These are phyloP conservation scores for Fusarium nelsonii DNA, from an alignment of 2,329 filamentous ascomycete genomes.

Conservation along the genomic window DNA sequence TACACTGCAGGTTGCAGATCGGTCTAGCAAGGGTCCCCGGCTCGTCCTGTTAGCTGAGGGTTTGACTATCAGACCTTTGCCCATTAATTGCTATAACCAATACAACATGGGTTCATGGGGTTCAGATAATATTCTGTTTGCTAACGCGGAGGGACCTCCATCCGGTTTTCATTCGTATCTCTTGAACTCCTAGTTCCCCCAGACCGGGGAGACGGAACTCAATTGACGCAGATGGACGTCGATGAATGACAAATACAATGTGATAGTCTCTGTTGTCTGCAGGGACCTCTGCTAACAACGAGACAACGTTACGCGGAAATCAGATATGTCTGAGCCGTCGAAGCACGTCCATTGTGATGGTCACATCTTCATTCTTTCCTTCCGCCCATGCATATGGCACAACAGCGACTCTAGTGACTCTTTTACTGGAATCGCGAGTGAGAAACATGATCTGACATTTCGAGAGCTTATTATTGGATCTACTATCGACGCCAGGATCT, in stretches of 20 bases:
- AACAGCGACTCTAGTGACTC: neutral
- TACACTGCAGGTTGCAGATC: conserved; percentile 7
- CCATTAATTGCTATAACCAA: neutral
- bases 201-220: conserved; percentile 23
- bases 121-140: neutral
- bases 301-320: neutral
- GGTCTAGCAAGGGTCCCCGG: conserved; percentile 15
- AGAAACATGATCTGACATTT: neutral
- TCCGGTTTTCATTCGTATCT: neutral
- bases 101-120: neutral
- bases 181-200: neutral
- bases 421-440: neutral
- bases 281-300: neutral
- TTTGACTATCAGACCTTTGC: neutral
- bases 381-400: neutral
- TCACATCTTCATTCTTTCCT: neutral
- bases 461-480: neutral
- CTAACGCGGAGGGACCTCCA: neutral
- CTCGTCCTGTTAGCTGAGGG: neutral
- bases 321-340: neutral
- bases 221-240: conserved; percentile 9
- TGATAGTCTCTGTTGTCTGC: neutral
- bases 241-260: neutral
- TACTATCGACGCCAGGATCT: neutral
- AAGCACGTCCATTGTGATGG: neutral